Conservation (phyloP, 768 basidiomycete species). For the Coprinellus micaceus region DNA sequence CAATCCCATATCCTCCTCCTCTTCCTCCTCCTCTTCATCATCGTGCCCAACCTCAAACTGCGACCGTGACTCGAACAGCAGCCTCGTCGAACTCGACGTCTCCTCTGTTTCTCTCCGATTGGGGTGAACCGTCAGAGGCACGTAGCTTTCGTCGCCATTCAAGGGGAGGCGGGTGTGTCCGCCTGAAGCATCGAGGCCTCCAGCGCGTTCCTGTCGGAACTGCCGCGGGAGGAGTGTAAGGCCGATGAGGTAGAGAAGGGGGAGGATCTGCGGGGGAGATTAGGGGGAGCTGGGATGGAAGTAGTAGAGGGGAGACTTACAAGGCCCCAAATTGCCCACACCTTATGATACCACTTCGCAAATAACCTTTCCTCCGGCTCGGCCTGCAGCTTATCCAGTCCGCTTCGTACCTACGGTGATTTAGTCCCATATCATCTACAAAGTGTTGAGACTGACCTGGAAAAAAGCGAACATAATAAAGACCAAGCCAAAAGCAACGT, state of each 20-base stretch:
- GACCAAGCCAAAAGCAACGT: conserved; percentile 49
- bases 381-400: conserved; percentile 41
- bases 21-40: background rate
- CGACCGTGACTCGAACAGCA: background rate
- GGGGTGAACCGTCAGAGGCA: conserved; percentile 16
- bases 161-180: no score
- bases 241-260: conserved; percentile 44
- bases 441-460: conserved; percentile 36
- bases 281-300: background rate
- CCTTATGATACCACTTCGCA: conserved; percentile 33
- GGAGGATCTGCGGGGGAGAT: conserved; percentile 32
- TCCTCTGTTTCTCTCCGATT: background rate
- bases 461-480: conserved; percentile 49
- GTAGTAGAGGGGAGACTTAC: conserved; percentile 22
- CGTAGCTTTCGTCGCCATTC: conserved; percentile 22
- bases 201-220: conserved; percentile 34
- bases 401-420: conserved; percentile 35
- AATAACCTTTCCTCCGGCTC: conserved; percentile 33
- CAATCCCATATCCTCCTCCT: background rate
- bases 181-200: conserved; percentile 1
- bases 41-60: background rate
- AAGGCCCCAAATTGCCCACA: conserved; percentile 45
- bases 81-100: background rate
- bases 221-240: conserved; percentile 40
- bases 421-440: background rate